Evolutionary conservation across 257 asterid species (phyloP), one percentile per base, ranked within the genome.

Genomic region (Gardenia jasminoides): DNA sequence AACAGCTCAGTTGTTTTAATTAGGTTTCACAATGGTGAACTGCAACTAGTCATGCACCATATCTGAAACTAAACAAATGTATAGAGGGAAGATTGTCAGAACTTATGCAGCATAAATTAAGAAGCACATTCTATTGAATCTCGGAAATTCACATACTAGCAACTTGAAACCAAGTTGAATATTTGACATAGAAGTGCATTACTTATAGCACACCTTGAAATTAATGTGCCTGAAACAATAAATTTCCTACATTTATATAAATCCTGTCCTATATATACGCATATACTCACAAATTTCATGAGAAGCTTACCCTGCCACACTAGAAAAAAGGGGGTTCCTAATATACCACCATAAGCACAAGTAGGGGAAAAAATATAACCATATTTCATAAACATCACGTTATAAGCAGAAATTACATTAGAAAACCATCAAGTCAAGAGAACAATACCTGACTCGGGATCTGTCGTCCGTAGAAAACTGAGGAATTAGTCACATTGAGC

Each of bases 371-470:
- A 6, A 44, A 59, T n/a, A 58, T 28, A 12, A 59, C 28, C 48
- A 70, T 16, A 4, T 46, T 43, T 26, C 0, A 66, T 1, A 28
- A 72, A 24, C 20, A 72, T 39, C 77, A 79, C 70, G 67, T 28
- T 58, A 61, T 22, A 67, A 81, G 46, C 76, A 76, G 12, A 50
- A 48, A 72, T 36, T 7, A 28, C 72, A 86, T 56, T 66, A 31
- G 24, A 54, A 82, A 83, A 80, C 59, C 64, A 78, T 52, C 62
- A 67, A 30, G 43, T 41, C 78, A 41, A 31, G 47, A 77, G 70
- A 81, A 81, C 36, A 58, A 78, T 90, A 96, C 99, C 99, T 88
- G 91, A 82, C 98, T 96, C 0, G 92, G 94, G 79, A 96, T 91
- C 85, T 91, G 93, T 67, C 99, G 93, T 80, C 88, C 28, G 80